Conservation (phyloP, 129 eudicot genomes). For the Daucus carota region DH1_v3.0 NC_030385.2:3079501-3080000, state of each 20-base stretch:
- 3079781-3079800: neutral
- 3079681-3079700: conserved; percentile 28
- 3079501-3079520: conserved; percentile 85
- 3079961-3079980: too few relatives aligned
- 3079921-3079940: too few relatives aligned
- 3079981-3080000: too few relatives aligned
- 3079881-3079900: neutral
- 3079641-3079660: conserved; percentile 92
- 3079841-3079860: neutral
- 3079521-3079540: conserved; percentile 97
- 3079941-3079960: too few relatives aligned
- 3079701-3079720: neutral
- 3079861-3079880: neutral
- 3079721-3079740: neutral
- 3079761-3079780: neutral
- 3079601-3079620: conserved; percentile 93
- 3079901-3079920: neutral
- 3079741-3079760: conserved; percentile 9
- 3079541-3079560: conserved; percentile 91
- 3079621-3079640: conserved; percentile 99
- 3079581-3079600: conserved; percentile 93
- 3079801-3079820: neutral
- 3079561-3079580: conserved; percentile 93
- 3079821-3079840: neutral
- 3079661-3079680: conserved; percentile 98